These are phyloP conservation scores for Chondrus crispus DNA, from an alignment of 23 red algal genomes.

Conservation along the genomic window DNA sequence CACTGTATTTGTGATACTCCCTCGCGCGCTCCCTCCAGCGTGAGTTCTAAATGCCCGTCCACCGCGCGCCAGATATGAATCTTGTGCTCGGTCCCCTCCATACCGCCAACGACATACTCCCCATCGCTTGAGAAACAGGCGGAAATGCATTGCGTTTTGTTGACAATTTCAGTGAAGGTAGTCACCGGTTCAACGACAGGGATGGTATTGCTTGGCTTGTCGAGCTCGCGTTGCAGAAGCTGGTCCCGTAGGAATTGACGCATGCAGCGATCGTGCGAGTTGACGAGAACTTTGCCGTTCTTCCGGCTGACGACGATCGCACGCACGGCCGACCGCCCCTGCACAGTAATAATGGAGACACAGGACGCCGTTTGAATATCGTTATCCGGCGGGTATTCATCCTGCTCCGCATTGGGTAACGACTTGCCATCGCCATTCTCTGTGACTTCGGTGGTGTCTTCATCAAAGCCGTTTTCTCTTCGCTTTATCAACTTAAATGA, in stretches of 20 bases:
- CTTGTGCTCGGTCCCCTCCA: conserved; percentile 55
- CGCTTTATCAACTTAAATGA: conserved; percentile 1
- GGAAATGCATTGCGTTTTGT: conserved; percentile 45
- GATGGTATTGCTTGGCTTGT: neutral
- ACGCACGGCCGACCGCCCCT: conserved; percentile 34
- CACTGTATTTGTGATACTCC: conserved; percentile 41
- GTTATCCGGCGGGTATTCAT: neutral
- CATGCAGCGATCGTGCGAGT: conserved; percentile 62
- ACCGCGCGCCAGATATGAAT: conserved; percentile 68
- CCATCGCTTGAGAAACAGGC: conserved; percentile 68
- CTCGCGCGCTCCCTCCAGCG: conserved; percentile 72
- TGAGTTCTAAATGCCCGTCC: conserved; percentile 66
- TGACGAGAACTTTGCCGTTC: conserved; percentile 35
- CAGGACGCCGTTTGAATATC: neutral
- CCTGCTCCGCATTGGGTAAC: too few species aligned
- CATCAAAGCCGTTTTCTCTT: neutral
- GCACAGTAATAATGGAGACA: conserved; percentile 27
- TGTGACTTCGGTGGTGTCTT: neutral
- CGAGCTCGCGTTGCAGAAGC: neutral
- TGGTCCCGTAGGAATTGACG: conserved; percentile 41
- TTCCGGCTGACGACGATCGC: conserved; percentile 39
- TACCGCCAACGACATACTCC: conserved; percentile 62
- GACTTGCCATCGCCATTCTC: too few species aligned
- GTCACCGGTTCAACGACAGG: neutral
- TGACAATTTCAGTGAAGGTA: conserved; percentile 60